These are phyloP conservation scores for Eucalyptus regnans DNA, from an alignment of 345 rosid genomes.

Conservation along the genomic window DNA sequence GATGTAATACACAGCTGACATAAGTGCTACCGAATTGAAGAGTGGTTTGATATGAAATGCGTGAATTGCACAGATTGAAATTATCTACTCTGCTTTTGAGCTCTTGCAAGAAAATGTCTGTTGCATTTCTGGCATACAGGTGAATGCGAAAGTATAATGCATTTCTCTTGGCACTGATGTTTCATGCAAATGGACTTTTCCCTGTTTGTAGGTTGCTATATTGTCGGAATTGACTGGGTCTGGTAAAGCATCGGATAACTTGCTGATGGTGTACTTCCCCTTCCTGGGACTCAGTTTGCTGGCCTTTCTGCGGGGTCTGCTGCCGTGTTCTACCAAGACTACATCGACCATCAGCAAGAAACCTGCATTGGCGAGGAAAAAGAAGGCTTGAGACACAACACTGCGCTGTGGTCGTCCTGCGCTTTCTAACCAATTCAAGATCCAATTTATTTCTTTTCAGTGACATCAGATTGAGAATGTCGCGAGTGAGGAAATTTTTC, in stretches of 20 bases:
- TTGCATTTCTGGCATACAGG: not conserved
- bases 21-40: not conserved
- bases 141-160: not conserved
- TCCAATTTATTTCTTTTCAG: not conserved
- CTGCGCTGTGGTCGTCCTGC: not conserved
- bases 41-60: not conserved
- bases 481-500: not conserved
- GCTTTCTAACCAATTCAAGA: not conserved
- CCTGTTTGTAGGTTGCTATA: slow-evolving; percentile 36
- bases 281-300: slow-evolving; percentile 42
- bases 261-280: slow-evolving; percentile 45
- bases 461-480: not conserved
- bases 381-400: slow-evolving; percentile 28
- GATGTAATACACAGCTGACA: not conserved
- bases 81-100: not conserved
- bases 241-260: slow-evolving; percentile 40
- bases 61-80: not conserved
- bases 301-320: slow-evolving; percentile 54
- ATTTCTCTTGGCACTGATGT: not conserved
- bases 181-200: not conserved
- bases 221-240: slow-evolving; percentile 53
- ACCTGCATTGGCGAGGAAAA: slow-evolving; percentile 36
- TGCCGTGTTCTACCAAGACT: slow-evolving; percentile 6
- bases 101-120: not conserved
- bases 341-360: slow-evolving; percentile 14